phyloP scores from a whole-genome alignment of 2,329 filamentous ascomycete genomes.

The Fusarium chuoi region DNA sequence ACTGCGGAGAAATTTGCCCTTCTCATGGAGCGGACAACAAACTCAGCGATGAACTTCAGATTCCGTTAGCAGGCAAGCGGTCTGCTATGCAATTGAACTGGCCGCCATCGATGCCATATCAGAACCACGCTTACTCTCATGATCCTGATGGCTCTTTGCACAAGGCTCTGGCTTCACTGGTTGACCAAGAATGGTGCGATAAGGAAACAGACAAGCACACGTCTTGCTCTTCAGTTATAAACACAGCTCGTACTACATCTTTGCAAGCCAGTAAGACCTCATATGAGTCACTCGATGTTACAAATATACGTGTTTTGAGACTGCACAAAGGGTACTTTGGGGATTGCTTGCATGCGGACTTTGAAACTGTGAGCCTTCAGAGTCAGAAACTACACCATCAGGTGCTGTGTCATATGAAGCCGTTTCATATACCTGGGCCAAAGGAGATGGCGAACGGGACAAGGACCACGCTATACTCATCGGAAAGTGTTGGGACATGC shows the following conservation, averaged over 20 bases:
- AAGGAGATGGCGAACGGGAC: neutral
- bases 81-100: neutral
- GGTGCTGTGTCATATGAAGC: neutral
- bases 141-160: neutral
- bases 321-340: neutral
- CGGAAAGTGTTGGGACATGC: neutral
- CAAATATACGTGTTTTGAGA: neutral
- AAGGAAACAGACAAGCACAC: rapidly evolving
- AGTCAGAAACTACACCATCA: rapidly evolving
- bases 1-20: neutral
- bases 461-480: neutral
- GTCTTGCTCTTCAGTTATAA: neutral
- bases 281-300: neutral
- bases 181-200: neutral
- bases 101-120: neutral
- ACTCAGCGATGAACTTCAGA: neutral
- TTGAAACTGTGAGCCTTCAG: neutral
- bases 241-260: rapidly evolving
- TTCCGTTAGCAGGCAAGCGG: neutral
- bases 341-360: neutral
- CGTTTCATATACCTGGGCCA: neutral
- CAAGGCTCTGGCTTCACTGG: rapidly evolving
- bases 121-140: neutral
- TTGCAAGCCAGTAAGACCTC: neutral
- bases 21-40: neutral